phyloP scores from a whole-genome alignment of 768 basidiomycete genomes.

The Mycena galopus region DNA sequence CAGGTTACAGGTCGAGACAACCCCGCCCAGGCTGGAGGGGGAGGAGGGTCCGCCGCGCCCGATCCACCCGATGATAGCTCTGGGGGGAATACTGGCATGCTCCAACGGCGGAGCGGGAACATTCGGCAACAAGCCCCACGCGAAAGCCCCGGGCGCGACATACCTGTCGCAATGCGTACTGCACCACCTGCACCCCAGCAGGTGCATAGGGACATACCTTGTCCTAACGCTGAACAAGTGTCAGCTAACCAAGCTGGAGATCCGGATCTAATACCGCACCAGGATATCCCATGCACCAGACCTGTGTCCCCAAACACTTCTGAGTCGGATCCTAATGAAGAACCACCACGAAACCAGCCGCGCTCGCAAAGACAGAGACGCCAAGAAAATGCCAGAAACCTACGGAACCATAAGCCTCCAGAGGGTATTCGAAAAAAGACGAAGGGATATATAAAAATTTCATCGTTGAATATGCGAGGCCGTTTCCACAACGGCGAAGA shows the following conservation, averaged over 20 bases:
- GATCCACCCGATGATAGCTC: slow-evolving; percentile 2
- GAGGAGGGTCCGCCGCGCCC: background rate
- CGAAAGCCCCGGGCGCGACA: background rate
- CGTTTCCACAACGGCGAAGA: slow-evolving; percentile 4
- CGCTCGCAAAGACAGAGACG: background rate
- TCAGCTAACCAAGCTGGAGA: no score
- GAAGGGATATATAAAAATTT: slow-evolving; percentile 4
- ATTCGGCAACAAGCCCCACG: no score
- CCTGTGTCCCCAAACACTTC: no score
- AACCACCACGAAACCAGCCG: no score
- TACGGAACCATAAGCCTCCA: background rate
- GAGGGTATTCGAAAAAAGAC: background rate
- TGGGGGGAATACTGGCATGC: background rate
- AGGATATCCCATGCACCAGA: no score
- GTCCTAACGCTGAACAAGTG: no score
- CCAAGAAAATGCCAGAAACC: background rate
- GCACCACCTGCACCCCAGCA: background rate
- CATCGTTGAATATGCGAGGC: slow-evolving; percentile 11
- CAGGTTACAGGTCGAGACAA: background rate
- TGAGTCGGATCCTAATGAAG: no score
- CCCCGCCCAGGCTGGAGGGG: slow-evolving; percentile 5
- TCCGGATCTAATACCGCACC: no score
- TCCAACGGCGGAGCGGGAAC: no score
- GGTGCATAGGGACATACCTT: no score
- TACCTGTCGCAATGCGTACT: background rate